Conservation (phyloP, 345 rosid genomes). For the Heritiera fomes region DNA sequence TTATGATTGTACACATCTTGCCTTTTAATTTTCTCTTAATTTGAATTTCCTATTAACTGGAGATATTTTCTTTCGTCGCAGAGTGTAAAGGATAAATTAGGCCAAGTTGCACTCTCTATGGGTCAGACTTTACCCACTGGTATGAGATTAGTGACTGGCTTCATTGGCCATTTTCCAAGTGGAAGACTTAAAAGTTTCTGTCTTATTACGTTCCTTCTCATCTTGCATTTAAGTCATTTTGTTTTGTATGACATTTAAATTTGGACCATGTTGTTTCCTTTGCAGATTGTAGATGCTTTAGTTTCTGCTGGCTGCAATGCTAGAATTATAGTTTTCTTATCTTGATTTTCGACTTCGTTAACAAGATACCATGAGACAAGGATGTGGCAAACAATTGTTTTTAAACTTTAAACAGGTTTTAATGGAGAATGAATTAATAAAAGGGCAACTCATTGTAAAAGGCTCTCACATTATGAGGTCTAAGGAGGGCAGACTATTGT, state of each 20-base stretch:
- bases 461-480: too few species aligned
- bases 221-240: neutral
- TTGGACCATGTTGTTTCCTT: neutral
- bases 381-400: neutral
- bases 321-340: neutral
- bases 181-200: neutral
- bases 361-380: neutral
- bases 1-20: neutral
- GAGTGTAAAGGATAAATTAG: conserved; percentile 50
- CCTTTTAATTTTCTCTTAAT: neutral
- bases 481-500: neutral
- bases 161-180: neutral
- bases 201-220: neutral
- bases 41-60: neutral
- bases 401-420: neutral
- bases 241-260: neutral
- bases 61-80: conserved; percentile 19
- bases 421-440: neutral
- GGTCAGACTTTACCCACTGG: conserved; percentile 42
- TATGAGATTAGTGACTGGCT: conserved; percentile 29
- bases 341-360: neutral
- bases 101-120: conserved; percentile 51
- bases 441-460: too few species aligned
- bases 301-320: neutral
- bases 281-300: neutral